Base-by-base conservation (phyloP, 1,284 basidiomycete genomes). In the Ceratobasidium theobromae region DNA sequence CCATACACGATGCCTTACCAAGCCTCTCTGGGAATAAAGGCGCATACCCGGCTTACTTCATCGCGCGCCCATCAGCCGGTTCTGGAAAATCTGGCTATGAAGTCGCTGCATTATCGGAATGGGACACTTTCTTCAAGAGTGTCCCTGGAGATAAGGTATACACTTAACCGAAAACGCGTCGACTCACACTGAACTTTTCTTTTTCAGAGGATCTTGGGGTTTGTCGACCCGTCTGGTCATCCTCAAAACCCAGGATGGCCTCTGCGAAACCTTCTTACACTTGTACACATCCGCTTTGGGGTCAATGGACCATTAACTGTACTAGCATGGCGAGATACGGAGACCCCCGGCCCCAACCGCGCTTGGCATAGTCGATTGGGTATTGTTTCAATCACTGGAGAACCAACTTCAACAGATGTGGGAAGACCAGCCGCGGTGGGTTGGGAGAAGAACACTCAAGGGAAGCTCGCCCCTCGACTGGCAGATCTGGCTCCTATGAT, bases 401-500 rank as follows among this genome's bases (percentile, higher is more conserved):
- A 40, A 8, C 57, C 67, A 8, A 21, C 70, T 8, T 27, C 40
- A 28, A 53, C 21, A 68, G 70, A 30, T 69, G 71, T 67, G 33
- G 71, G 65, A 32, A 80, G 79, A 40, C 89, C 89, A 0, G 77
- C 78, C 12, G 89, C 89, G 0, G 91, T 97, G 0, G 96, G 96
- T 0, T 99, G 96, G 97, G 95, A 99, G 79, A 90, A 93, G 78
- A 95, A 95, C 71, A 77, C 82, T 70, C 80, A 87, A 73, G 88
- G 88, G 12, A 96, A 95, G 74, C 80, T 99, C 3, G 90, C 86
- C 0, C 91, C 95, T 18, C 83, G 93, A n/a, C 74, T 95, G 46
- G 94, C 93, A 0, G 94, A 98, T 77, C 77, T 99, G 2, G 94
- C 91, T 5, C 90, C 95, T 0, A 91, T 96, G 86, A 95, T 98